Percentiles rank a stretch among this genome's conserved stretches.
Conservation (phyloP, 1,284 basidiomycete genomes). For the Ceratobasidium theobromae region DNA sequence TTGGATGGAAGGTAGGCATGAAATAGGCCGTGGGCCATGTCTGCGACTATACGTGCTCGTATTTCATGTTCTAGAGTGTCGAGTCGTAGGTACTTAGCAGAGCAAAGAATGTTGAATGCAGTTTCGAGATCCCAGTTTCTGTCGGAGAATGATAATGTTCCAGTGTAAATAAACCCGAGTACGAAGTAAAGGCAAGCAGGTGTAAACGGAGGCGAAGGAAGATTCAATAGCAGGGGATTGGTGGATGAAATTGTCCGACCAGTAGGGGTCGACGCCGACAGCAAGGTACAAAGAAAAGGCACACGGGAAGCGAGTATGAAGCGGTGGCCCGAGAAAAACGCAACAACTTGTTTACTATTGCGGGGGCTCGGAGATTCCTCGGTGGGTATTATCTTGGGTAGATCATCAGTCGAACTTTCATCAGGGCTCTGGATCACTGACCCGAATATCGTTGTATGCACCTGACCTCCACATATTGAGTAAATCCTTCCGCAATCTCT, state of each 20-base stretch:
- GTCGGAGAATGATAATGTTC: constrained; percentile 90
- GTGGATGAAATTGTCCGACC: constrained; percentile 37
- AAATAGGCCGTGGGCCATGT: constrained; percentile 86
- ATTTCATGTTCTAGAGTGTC: constrained; percentile 75
- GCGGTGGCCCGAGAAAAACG: constrained; percentile 88
- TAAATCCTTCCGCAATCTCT: constrained; percentile 86
- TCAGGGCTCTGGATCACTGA: constrained; percentile 44
- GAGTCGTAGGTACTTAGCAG: constrained; percentile 80
- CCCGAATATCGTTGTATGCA: constrained; percentile 85
- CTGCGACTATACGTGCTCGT: constrained; percentile 77
- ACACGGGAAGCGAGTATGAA: constrained; percentile 90
- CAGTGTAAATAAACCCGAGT: constrained; percentile 91
- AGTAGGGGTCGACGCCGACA: constrained; percentile 44
- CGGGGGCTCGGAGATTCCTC: constrained; percentile 47
- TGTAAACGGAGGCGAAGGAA: constrained; percentile 93
- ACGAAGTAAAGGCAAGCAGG: constrained; percentile 93
- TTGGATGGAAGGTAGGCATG: constrained; percentile 76
- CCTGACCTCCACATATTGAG: constrained; percentile 96
- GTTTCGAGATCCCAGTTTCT: constrained; percentile 93
- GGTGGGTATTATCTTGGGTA: constrained; percentile 31
- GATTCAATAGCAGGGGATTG: constrained; percentile 61
- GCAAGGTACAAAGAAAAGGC: constrained; percentile 79
- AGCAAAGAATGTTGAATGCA: constrained; percentile 85
- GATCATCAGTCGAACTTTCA: constrained; percentile 34
- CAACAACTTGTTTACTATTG: no score